phyloP scores from a whole-genome alignment of 371 early-diverging fungal species.

The Syncephalastrum sp. region DNA sequence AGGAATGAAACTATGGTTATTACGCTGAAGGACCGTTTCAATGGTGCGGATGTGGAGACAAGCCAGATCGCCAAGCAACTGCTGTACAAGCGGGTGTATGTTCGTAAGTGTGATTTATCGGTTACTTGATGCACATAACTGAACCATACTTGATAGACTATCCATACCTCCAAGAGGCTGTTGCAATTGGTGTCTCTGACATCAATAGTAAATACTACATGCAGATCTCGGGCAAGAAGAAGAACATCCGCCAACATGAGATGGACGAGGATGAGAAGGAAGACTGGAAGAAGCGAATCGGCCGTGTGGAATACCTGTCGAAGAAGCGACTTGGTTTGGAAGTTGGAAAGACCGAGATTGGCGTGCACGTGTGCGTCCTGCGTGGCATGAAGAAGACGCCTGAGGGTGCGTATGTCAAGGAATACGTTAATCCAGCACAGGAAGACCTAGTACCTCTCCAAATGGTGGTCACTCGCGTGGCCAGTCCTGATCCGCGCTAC shows the following conservation, averaged over 20 bases:
- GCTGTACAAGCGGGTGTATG: constrained; percentile 62
- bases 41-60: constrained; percentile 40
- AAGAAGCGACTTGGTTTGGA: constrained; percentile 64
- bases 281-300: constrained; percentile 58
- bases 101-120: constrained; percentile 31
- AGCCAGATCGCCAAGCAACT: constrained; percentile 52
- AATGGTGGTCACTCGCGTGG: constrained; percentile 59
- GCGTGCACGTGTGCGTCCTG: constrained; percentile 70
- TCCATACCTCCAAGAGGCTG: constrained; percentile 85
- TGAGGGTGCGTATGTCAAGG: constrained; percentile 84
- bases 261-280: constrained; percentile 48
- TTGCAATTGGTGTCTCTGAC: constrained; percentile 77
- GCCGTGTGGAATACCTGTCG: constrained; percentile 54
- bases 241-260: constrained; percentile 42
- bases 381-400: constrained; percentile 70
- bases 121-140: not conserved
- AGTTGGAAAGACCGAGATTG: constrained; percentile 68
- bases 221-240: constrained; percentile 32
- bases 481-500: constrained; percentile 73
- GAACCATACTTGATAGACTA: constrained; percentile 49
- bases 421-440: constrained; percentile 68
- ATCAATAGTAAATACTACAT: constrained; percentile 65
- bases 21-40: constrained; percentile 53
- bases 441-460: constrained; percentile 71
- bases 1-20: constrained; percentile 84